phyloP scores from a whole-genome alignment of 768 basidiomycete genomes.

The Pleurotus platypus region DNA sequence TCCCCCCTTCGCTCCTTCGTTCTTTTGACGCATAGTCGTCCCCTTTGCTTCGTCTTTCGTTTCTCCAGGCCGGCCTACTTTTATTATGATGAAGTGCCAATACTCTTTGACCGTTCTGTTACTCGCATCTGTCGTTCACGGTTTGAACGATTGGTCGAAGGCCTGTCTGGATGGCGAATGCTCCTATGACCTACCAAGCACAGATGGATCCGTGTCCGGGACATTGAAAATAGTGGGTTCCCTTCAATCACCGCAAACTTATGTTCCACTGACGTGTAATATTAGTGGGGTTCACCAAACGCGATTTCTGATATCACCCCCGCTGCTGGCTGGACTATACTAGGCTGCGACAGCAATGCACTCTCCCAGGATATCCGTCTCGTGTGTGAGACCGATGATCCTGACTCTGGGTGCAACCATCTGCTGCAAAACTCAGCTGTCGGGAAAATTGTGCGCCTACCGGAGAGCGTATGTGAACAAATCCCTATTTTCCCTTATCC shows the following conservation, averaged over 20 bases:
- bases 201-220: conserved; percentile 29
- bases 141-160: conserved; percentile 40
- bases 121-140: conserved; percentile 18
- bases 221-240: conserved; percentile 32
- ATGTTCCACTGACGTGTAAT: background rate
- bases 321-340: conserved; percentile 52
- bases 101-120: conserved; percentile 10
- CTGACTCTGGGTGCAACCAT: conserved; percentile 31
- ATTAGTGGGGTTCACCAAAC: conserved; percentile 32
- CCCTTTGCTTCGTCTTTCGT: background rate
- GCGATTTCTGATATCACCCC: conserved; percentile 40
- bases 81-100: background rate
- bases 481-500: too few species aligned
- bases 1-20: conserved; percentile 4
- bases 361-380: conserved; percentile 44
- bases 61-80: conserved; percentile 4
- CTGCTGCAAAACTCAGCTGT: conserved; percentile 33
- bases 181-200: conserved; percentile 32
- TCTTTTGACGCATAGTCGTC: conserved; percentile 6
- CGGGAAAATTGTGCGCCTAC: conserved; percentile 51
- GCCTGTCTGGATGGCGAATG: conserved; percentile 36
- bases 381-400: conserved; percentile 33
- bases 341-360: conserved; percentile 38
- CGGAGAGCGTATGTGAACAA: conserved; percentile 36
- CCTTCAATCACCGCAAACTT: background rate